A percentile compares a stretch with the other conserved stretches of the same genome.
Evolutionary conservation across 257 asterid species (phyloP).

Genomic region (Scutellaria galericulata): DNA sequence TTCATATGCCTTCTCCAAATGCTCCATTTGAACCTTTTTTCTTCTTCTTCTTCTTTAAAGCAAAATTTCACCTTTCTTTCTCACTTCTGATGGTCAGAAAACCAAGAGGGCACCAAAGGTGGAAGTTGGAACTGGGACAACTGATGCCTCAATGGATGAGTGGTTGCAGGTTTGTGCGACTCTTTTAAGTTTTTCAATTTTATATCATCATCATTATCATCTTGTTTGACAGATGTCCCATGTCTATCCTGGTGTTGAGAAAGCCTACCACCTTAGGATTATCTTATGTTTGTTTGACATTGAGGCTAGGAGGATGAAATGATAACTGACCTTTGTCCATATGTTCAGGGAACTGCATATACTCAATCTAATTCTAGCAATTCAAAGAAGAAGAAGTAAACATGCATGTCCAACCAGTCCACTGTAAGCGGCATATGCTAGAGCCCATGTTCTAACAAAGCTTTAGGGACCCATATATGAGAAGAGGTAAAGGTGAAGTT

Average conservation of each 20-base stretch:
- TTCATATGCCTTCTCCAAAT: neutral
- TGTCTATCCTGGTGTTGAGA: neutral
- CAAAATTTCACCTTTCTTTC: conserved; percentile 11
- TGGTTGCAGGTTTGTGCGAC: conserved; percentile 84
- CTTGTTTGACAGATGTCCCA: no score
- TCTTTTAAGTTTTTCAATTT: neutral
- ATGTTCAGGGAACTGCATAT: conserved; percentile 84
- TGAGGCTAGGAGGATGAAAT: neutral
- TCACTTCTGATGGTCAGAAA: conserved; percentile 54
- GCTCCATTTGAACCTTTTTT: neutral
- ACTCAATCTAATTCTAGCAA: conserved; percentile 67
- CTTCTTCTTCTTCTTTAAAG: neutral
- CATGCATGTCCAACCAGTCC: conserved; percentile 28
- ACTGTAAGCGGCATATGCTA: conserved; percentile 38
- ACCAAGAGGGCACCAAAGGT: conserved; percentile 91
- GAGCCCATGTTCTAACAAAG: conserved; percentile 34
- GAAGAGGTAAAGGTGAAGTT: conserved; percentile 34
- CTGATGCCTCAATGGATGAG: conserved; percentile 87
- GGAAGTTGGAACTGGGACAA: conserved; percentile 94
- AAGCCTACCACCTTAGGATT: neutral
- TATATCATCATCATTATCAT: no score
- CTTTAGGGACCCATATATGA: conserved; percentile 33
- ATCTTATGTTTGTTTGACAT: neutral
- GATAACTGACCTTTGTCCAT: conserved; percentile 6
- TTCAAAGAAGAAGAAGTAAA: conserved; percentile 92